A percentile compares a stretch with the other conserved stretches of the same genome.
These are phyloP conservation scores for Spergularia azorica DNA, from an alignment of 179 eudicot genomes.

Conservation along the genomic window DNA sequence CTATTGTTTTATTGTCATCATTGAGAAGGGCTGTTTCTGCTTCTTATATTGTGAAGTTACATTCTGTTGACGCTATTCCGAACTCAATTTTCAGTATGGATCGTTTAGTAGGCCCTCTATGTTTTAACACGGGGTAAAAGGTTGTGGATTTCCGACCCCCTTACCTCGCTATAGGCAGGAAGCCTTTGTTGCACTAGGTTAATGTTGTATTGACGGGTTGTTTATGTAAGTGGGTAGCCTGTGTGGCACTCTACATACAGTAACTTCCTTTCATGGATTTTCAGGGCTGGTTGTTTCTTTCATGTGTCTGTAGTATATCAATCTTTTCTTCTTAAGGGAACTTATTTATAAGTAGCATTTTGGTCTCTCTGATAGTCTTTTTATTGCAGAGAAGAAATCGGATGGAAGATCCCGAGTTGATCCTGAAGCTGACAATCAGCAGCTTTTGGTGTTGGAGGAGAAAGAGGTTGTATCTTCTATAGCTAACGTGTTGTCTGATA, in stretches of 20 bases:
- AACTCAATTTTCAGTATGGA: too few species aligned
- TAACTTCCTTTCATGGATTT: background rate
- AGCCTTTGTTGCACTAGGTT: too few species aligned
- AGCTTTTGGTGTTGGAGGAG: slow-evolving; percentile 74
- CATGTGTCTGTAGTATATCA: background rate
- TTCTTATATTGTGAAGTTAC: too few species aligned
- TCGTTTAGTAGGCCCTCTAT: too few species aligned
- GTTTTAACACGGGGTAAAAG: too few species aligned
- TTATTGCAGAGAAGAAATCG: slow-evolving; percentile 59
- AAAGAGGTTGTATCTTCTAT: slow-evolving; percentile 79
- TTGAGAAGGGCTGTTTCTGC: background rate
- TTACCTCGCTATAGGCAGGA: too few species aligned
- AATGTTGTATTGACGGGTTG: background rate
- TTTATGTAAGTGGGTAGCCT: background rate
- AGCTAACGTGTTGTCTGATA: slow-evolving; percentile 73
- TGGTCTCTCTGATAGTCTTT: background rate
- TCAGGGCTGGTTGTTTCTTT: background rate
- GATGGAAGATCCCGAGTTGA: slow-evolving; percentile 74
- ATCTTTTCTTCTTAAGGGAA: background rate
- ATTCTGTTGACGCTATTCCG: too few species aligned
- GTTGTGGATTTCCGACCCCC: too few species aligned
- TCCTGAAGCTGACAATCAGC: slow-evolving; percentile 71
- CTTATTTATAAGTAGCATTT: background rate
- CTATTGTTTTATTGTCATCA: background rate
- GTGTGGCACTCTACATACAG: background rate